Conservation (phyloP, 495 filamentous ascomycete genomes). For the Penicillium pulvis region DNA sequence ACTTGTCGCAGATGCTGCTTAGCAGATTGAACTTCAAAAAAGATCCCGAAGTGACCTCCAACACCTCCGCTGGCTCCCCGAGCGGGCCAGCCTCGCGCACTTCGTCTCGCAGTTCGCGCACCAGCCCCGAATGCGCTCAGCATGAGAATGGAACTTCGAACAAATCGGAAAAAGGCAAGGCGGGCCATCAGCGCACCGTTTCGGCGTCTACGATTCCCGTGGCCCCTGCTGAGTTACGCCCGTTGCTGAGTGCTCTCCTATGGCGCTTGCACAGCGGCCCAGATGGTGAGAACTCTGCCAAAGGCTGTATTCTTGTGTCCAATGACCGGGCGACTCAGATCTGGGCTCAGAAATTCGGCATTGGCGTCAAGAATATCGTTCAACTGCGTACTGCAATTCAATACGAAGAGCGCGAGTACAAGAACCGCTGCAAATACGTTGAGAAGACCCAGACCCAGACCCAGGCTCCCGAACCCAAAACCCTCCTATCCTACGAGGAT, state of each 20-base stretch:
- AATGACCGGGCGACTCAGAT: slow-evolving; percentile 58
- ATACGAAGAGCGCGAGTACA: slow-evolving; percentile 61
- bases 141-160: slow-evolving; percentile 27
- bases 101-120: slow-evolving; percentile 53
- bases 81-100: slow-evolving; percentile 47
- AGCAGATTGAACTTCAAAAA: slow-evolving; percentile 56
- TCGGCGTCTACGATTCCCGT: slow-evolving; percentile 41
- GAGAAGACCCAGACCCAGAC: slow-evolving; percentile 43
- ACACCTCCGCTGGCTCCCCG: slow-evolving; percentile 52
- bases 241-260: slow-evolving; percentile 63
- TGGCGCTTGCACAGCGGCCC: slow-evolving; percentile 58
- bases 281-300: slow-evolving; percentile 42
- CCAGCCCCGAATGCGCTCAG: slow-evolving; percentile 49
- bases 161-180: slow-evolving; percentile 25
- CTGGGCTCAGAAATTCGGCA: slow-evolving; percentile 63
- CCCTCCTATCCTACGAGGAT: slow-evolving; percentile 48
- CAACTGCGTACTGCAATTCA: slow-evolving; percentile 60
- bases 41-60: slow-evolving; percentile 45
- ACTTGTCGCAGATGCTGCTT: slow-evolving; percentile 53
- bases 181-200: slow-evolving; percentile 39
- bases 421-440: slow-evolving; percentile 54
- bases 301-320: slow-evolving; percentile 56
- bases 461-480: slow-evolving; percentile 38
- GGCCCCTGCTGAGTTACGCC: slow-evolving; percentile 50
- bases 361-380: slow-evolving; percentile 60